A percentile compares a stretch with the other conserved stretches of the same genome.
Evolutionary conservation across 176 grass and related monocot species (phyloP).

Genomic region (Rhipidocladum racemiflorum): DNA sequence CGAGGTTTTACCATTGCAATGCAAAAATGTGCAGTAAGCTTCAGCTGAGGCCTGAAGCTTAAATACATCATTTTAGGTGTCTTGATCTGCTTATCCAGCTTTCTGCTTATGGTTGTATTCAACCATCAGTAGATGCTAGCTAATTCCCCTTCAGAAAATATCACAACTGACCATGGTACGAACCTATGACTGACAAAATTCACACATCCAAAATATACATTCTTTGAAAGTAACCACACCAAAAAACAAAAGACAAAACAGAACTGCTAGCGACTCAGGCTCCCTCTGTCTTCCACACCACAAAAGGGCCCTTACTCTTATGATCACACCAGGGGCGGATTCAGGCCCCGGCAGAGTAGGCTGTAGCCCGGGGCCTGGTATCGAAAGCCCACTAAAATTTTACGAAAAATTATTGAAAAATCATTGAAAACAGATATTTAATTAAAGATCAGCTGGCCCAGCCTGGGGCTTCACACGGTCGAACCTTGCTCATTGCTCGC

Average conservation of each 20-base stretch:
- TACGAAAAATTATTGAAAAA: too few relatives aligned
- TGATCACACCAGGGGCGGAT: too few relatives aligned
- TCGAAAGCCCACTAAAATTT: too few relatives aligned
- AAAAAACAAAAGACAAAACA: neutral
- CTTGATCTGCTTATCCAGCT: neutral
- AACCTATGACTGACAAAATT: neutral
- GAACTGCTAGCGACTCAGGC: neutral
- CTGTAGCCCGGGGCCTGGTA: too few relatives aligned
- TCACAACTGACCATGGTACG: neutral
- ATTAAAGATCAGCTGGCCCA: too few relatives aligned
- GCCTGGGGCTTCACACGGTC: too few relatives aligned
- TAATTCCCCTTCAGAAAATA: neutral
- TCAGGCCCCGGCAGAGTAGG: too few relatives aligned
- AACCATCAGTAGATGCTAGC: neutral
- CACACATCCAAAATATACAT: neutral
- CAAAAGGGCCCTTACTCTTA: constrained; percentile 48
- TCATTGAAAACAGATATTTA: too few relatives aligned
- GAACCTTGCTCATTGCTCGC: constrained; percentile 57
- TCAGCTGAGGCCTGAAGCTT: neutral
- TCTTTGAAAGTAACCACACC: neutral
- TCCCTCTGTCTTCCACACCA: constrained; percentile 63
- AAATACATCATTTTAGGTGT: neutral
- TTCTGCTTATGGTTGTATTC: neutral
- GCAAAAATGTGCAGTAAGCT: neutral
- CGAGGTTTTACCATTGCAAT: neutral